Evolutionary conservation across 2,329 filamentous ascomycete genomes (phyloP), one percentile per base, ranked within the genome.

Genomic region (Phoma herbarum): DNA sequence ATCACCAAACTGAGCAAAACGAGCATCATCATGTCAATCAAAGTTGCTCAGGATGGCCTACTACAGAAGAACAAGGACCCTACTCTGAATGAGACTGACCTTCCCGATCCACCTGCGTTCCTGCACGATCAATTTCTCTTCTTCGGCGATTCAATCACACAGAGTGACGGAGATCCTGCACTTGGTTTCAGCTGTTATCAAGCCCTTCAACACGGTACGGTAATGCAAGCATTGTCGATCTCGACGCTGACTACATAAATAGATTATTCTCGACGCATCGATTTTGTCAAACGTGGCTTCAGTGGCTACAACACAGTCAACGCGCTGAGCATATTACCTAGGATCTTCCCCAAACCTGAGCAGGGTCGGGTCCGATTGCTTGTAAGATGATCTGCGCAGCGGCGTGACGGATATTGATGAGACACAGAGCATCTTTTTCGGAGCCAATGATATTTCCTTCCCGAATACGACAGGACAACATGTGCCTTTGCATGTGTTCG

Each of bases 221-320:
- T 6, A 10, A 14, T 2, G 12, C 10, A 23, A 2, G 2, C 1
- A n/a, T 33, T 14, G 14, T n/a, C 3, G 9, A 11, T 11, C 12
- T 2, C 6, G 25, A 18, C 11, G 16, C 53, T 51, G 26, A 51
- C 18, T 3, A 20, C 4, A 25, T 16, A 16, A 8, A 28, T 7
- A 56, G 59, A 62, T n/a, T 62, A 62, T 31, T 47, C 46, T 20
- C 42, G 59, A 29, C 47, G 59, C 8, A 46, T 62, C 16, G 56
- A 59, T 31, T 29, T 59, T 18, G 31, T 59, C 12, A 52, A 49
- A 22, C 59, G 56, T 29, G 59, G 59, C 28, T 62, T 59, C 47
- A 53, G 52, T 29, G 51, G 56, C n/a, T 59, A 62, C 56, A 59
- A 62, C 26, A 59, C 55, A 11, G 23, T 43, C n/a, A 59, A 59